Evolutionary conservation across 2,329 filamentous ascomycete genomes (phyloP), one percentile per base, ranked within the genome.

Genomic region (Neurospora sp.): DNA sequence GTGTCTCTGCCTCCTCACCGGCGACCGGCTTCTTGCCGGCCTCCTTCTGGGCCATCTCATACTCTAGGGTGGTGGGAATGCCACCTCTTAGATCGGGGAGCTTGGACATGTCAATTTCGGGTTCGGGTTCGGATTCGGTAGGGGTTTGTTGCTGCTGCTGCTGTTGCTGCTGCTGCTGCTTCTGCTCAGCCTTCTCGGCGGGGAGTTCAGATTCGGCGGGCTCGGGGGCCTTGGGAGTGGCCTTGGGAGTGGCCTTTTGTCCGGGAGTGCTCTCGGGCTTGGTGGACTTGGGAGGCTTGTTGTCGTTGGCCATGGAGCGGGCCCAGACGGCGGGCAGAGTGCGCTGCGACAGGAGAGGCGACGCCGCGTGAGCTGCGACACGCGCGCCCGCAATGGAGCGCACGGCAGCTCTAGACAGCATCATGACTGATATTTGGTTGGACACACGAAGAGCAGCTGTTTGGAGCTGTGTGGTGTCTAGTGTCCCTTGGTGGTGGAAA

Each of bases 21-120:
- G 52, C 52, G 28, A 36, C 52, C 28, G 52, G 52, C 52, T 62
- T 62, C 52, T 62, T 62, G 52, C 15, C 52, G 52, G 52, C 52
- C 28, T 62, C 52, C 52, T 62, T 62, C 52, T 62, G 52, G 0
- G 82, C 80, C 70, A 90, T 87, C 81, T 97, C 95, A 71, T 90
- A 90, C 70, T 90, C 92, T 69, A 97, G 86, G 0, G 94, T 97
- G 1, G 94, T 97, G 0, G 95, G 95, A 72, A 98, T 97, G 73
- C 95, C 95, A 77, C 95, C 90, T n/a, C 93, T 96, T 65, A 98
- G 85, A 78, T 98, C 94, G 68, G 95, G 95, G 12, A 97, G 87
- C 68, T 92, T 90, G 76, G 90, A 86, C 68, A 87, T 84, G 33
- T 88, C 83, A 74, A 85, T 82, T 70, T 82, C 75, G 68, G 82